phyloP scores from a whole-genome alignment of 2,329 filamentous ascomycete genomes.

The Amesomyces nigricolor region DNA sequence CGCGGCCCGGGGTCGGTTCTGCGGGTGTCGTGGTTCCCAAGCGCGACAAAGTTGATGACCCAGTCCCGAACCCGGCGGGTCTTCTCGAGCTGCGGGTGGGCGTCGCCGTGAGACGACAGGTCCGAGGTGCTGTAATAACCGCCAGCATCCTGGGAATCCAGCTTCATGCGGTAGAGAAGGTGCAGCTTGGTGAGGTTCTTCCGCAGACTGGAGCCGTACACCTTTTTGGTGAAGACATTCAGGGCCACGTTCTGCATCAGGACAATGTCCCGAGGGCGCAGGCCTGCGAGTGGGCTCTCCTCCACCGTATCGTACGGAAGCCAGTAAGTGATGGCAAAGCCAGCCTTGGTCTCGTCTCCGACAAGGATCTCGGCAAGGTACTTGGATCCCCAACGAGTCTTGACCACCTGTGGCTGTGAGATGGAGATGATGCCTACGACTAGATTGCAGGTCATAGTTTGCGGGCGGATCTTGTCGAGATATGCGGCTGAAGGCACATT shows the following conservation, averaged over 20 bases:
- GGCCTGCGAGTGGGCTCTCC: conserved; percentile 33
- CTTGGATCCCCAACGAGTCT: conserved; percentile 58
- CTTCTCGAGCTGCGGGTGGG: conserved; percentile 54
- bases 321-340: conserved; percentile 84
- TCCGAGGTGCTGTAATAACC: conserved; percentile 53
- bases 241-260: conserved; percentile 75
- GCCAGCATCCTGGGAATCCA: conserved; percentile 46
- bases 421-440: conserved; percentile 75
- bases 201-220: conserved; percentile 79
- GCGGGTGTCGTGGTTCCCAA: not conserved
- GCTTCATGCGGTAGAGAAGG: conserved; percentile 54
- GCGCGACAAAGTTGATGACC: conserved; percentile 62
- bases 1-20: conserved; percentile 1
- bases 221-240: conserved; percentile 65
- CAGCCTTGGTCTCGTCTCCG: conserved; percentile 76
- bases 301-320: conserved; percentile 41
- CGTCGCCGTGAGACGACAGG: conserved; percentile 34
- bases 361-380: conserved; percentile 72
- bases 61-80: conserved; percentile 66
- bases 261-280: conserved; percentile 70
- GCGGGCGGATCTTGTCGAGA: conserved; percentile 63
- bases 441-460: conserved; percentile 76
- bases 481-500: conserved; percentile 64
- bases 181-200: conserved; percentile 64
- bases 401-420: conserved; percentile 60